These are phyloP conservation scores for Pichia kudriavzevii DNA, from an alignment of 1,139 yeast genomes.

Conservation along the genomic window DNA sequence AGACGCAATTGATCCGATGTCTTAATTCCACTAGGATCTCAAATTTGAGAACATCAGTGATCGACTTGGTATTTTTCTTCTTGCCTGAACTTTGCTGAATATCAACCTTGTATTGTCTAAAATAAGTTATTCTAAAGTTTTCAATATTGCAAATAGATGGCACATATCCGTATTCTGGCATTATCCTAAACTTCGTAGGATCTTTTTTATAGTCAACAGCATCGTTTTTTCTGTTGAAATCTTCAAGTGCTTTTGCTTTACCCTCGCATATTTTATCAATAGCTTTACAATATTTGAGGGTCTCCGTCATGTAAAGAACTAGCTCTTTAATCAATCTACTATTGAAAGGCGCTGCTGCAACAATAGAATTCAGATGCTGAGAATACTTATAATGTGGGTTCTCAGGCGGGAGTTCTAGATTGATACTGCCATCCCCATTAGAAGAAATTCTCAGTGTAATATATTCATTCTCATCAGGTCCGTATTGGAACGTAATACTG, in stretches of 20 bases:
- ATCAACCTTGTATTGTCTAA: slow-evolving; percentile 14
- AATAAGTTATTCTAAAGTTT: slow-evolving; percentile 20
- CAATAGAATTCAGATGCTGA: slow-evolving; percentile 18
- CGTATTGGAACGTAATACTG: slow-evolving; percentile 26
- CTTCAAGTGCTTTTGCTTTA: slow-evolving; percentile 1
- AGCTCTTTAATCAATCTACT: slow-evolving; percentile 19
- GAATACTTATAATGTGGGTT: slow-evolving; percentile 24
- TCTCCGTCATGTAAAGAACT: slow-evolving; percentile 24
- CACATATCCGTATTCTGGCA: slow-evolving; percentile 9
- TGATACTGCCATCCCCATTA: slow-evolving; percentile 13
- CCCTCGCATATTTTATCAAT: slow-evolving; percentile 1
- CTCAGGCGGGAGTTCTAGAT: slow-evolving; percentile 21
- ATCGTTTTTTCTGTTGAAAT: slow-evolving; percentile 15
- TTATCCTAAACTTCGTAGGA: slow-evolving; percentile 4
- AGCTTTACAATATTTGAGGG: slow-evolving; percentile 21
- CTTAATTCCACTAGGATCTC: slow-evolving; percentile 20
- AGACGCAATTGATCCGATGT: slow-evolving; percentile 16
- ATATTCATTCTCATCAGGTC: slow-evolving; percentile 19
- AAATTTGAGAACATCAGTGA: slow-evolving; percentile 11
- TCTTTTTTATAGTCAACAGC: slow-evolving; percentile 8
- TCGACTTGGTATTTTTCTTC: slow-evolving; percentile 6
- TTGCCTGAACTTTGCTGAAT: slow-evolving; percentile 6
- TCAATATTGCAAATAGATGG: slow-evolving; percentile 18
- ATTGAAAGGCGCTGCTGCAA: slow-evolving; percentile 9
- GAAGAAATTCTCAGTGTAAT: slow-evolving; percentile 19